Evolutionary conservation across 2,329 filamentous ascomycete species (phyloP).

Genomic region (Botryotinia globosa): DNA sequence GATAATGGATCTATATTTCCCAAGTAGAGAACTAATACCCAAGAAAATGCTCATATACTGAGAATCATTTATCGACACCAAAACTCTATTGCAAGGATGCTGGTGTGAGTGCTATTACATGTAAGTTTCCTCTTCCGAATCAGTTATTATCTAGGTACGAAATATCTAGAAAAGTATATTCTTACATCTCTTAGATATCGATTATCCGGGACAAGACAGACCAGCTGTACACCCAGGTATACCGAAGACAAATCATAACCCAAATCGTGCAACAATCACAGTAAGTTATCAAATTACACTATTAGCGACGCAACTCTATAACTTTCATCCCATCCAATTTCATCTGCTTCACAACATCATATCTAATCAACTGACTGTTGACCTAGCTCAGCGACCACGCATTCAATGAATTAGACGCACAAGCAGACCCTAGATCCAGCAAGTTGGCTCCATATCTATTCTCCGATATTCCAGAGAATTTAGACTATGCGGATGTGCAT

Average conservation of each 20-base stretch:
- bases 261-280: neutral
- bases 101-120: neutral
- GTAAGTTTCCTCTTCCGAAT: neutral
- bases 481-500: neutral
- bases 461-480: neutral
- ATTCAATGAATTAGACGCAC: neutral
- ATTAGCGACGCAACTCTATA: rapidly evolving
- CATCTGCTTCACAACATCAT: neutral
- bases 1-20: neutral
- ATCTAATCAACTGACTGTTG: neutral
- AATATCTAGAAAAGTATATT: neutral
- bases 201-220: neutral
- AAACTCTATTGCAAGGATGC: neutral
- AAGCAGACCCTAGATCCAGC: neutral
- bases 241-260: neutral
- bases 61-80: neutral
- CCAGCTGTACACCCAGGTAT: neutral
- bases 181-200: neutral
- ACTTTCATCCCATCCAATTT: neutral
- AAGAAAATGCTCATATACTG: neutral
- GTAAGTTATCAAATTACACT: neutral
- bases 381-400: neutral
- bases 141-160: neutral
- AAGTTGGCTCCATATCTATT: neutral
- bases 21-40: neutral